Percentiles rank a stretch among this genome's conserved stretches.
phyloP scores from a whole-genome alignment of 257 asterid genomes.

The Plantago ovata region DNA sequence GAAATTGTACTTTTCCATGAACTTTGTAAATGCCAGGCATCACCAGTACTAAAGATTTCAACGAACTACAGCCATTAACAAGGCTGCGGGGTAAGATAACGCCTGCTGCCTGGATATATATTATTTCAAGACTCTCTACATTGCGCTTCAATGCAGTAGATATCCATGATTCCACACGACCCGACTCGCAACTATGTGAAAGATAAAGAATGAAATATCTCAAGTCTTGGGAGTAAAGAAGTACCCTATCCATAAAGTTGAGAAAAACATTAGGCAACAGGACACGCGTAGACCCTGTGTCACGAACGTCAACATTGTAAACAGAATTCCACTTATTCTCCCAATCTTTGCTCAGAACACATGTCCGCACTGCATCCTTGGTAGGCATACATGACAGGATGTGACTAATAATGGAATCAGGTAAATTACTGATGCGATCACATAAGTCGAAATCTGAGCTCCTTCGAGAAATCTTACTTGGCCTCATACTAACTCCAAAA shows the following conservation, averaged over 20 bases:
- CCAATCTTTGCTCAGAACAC: not conserved
- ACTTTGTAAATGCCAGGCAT: not conserved
- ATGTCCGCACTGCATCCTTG: not conserved
- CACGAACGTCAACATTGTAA: not conserved
- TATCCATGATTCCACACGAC: not conserved
- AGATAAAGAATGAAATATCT: not conserved
- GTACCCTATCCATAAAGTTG: not conserved
- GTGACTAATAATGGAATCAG: not conserved
- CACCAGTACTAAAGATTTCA: not conserved
- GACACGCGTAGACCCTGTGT: not conserved
- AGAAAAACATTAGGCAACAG: not conserved
- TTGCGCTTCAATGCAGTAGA: slow-evolving; percentile 1
- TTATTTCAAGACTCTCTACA: not conserved
- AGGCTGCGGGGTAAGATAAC: not conserved
- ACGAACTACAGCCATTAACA: not conserved
- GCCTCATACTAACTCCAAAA: not conserved
- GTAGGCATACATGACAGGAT: slow-evolving; percentile 4
- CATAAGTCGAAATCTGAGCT: not conserved
- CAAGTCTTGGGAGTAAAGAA: not conserved
- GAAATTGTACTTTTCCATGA: not conserved
- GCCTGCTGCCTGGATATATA: not conserved
- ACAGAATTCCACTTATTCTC: not conserved
- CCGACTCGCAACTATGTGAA: not conserved
- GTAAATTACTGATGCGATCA: not conserved
- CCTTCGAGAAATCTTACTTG: not conserved